These are phyloP conservation scores for Paxillus involutus DNA, from an alignment of 768 basidiomycete species.

Conservation along the genomic window DNA sequence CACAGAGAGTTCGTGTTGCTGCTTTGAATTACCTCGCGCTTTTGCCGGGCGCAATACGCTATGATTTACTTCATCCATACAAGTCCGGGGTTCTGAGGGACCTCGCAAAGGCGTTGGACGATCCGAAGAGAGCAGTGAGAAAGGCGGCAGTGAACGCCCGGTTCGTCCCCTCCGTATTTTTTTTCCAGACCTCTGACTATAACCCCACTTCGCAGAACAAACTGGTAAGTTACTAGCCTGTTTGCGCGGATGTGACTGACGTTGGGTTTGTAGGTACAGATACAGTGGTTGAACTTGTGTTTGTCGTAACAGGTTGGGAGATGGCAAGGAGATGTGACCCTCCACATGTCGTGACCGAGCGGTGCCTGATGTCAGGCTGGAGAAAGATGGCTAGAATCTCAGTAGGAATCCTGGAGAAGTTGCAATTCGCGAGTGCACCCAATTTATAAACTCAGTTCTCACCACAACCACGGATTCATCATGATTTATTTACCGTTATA, in stretches of 20 bases:
- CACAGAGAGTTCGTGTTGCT: conserved; percentile 70
- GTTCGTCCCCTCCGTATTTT: conserved; percentile 24
- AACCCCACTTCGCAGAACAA: conserved; percentile 20
- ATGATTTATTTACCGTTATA: no score
- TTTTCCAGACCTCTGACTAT: not conserved
- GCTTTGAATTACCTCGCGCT: conserved; percentile 75
- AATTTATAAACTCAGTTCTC: not conserved
- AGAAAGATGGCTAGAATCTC: no score
- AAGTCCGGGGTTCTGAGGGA: conserved; percentile 74
- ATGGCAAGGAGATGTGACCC: not conserved
- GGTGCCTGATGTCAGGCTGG: no score
- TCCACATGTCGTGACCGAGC: no score
- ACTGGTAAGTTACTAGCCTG: conserved; percentile 18
- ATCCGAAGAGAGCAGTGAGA: conserved; percentile 82
- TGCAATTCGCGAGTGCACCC: no score
- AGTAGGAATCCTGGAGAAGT: no score
- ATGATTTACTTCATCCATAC: conserved; percentile 79
- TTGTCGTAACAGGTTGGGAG: no score
- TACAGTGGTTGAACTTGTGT: conserved; percentile 19
- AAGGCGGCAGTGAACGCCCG: conserved; percentile 87
- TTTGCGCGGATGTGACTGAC: not conserved
- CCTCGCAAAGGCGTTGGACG: conserved; percentile 78
- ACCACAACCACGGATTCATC: not conserved
- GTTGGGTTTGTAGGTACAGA: conserved; percentile 21
- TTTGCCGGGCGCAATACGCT: conserved; percentile 76